Evolutionary conservation across 2,329 filamentous ascomycete genomes (phyloP).

Genomic region (Chrysosphaeria jannelii): DNA sequence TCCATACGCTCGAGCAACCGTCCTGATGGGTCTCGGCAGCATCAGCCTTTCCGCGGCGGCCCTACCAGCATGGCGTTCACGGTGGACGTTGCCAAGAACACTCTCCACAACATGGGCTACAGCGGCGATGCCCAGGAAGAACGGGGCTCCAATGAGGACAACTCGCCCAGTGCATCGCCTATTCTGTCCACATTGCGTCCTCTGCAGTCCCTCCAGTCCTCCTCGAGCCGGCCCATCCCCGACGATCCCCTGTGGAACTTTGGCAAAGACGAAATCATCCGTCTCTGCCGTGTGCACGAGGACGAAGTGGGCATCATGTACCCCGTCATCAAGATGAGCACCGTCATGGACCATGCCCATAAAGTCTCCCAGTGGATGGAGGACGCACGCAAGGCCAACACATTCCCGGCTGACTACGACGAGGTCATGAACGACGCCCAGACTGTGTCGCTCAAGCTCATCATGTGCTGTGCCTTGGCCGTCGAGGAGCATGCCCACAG

Average conservation of each 20-base stretch:
- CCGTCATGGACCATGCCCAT: constrained; percentile 37
- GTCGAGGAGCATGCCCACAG: constrained; percentile 58
- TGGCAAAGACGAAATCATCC: constrained; percentile 47
- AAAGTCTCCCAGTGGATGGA: constrained; percentile 34
- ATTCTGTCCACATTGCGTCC: constrained; percentile 6
- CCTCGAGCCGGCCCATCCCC: constrained; percentile 2
- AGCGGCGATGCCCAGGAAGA: constrained; percentile 27
- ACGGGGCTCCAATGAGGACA: constrained; percentile 8
- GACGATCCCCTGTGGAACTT: constrained; percentile 58
- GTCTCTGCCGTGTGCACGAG: constrained; percentile 52
- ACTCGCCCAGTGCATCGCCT: constrained; percentile 8
- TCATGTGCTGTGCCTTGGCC: constrained; percentile 49
- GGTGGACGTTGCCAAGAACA: constrained; percentile 62
- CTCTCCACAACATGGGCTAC: constrained; percentile 72
- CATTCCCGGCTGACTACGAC: constrained; percentile 8
- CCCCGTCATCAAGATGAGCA: constrained; percentile 48
- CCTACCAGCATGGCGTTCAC: constrained; percentile 68
- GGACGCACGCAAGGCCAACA: constrained; percentile 9
- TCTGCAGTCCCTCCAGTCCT: constrained; percentile 10
- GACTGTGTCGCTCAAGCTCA: constrained; percentile 42
- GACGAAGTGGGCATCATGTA: constrained; percentile 88
- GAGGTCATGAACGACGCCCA: constrained; percentile 14
- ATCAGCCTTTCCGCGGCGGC: constrained; percentile 33
- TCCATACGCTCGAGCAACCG: constrained; percentile 14
- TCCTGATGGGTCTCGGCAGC: constrained; percentile 17